A percentile compares a stretch with the other conserved stretches of the same genome.
Conservation (phyloP, 1,284 basidiomycete genomes). For the Leccinum solheimii region DNA sequence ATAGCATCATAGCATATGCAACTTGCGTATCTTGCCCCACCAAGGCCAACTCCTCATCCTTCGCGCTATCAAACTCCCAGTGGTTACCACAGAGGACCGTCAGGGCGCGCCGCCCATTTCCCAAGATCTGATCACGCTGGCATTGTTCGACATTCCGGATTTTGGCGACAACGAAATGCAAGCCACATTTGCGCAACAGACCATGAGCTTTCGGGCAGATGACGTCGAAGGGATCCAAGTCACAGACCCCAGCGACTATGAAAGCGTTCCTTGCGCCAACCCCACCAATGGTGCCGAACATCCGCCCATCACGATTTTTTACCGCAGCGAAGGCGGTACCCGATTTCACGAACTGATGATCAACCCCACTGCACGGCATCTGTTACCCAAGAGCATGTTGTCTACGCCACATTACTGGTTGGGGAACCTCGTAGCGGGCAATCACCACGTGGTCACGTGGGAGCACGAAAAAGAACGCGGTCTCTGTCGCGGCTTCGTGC, state of each 20-base stretch:
- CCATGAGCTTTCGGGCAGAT: slow-evolving; percentile 28
- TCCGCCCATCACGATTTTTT: slow-evolving; percentile 54
- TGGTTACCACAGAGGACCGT: slow-evolving; percentile 14
- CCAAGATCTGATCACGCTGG: slow-evolving; percentile 30
- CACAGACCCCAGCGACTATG: slow-evolving; percentile 48
- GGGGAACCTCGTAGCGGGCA: slow-evolving; percentile 26
- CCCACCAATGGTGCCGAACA: slow-evolving; percentile 37
- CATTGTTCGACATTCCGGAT: slow-evolving; percentile 35
- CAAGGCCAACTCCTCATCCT: slow-evolving; percentile 59
- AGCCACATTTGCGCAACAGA: slow-evolving; percentile 21
- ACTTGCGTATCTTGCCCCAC: slow-evolving; percentile 53
- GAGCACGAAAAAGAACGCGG: slow-evolving; percentile 34
- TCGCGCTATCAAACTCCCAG: slow-evolving; percentile 41
- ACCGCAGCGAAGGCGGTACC: slow-evolving; percentile 34
- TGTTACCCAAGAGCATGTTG: slow-evolving; percentile 27
- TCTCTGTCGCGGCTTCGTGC: slow-evolving; percentile 36
- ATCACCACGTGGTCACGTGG: slow-evolving; percentile 31
- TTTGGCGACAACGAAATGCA: slow-evolving; percentile 27
- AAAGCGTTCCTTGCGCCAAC: slow-evolving; percentile 36
- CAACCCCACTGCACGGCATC: slow-evolving; percentile 33
- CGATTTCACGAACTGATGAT: slow-evolving; percentile 43
- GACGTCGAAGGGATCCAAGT: slow-evolving; percentile 47
- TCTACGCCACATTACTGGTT: slow-evolving; percentile 32
- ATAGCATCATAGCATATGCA: slow-evolving; percentile 49
- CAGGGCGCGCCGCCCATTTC: slow-evolving; percentile 37